Evolutionary conservation across 2,329 filamentous ascomycete species (phyloP).

Genomic region (Alternaria brassicicola): DNA sequence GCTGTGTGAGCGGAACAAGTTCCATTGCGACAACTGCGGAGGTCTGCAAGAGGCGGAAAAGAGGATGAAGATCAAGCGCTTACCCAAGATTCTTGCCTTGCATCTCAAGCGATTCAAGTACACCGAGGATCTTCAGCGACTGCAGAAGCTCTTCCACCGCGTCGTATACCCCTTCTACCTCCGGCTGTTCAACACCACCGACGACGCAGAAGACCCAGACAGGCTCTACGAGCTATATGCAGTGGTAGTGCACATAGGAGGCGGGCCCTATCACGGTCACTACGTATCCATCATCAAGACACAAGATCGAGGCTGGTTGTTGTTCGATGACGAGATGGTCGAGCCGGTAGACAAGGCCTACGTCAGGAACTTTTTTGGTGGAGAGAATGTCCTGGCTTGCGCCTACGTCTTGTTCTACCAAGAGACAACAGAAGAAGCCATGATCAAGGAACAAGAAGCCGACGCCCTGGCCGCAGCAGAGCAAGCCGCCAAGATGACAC

Average conservation of each 20-base stretch:
- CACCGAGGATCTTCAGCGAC: slow-evolving; percentile 88
- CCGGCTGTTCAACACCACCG: slow-evolving; percentile 95
- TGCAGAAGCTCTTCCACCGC: slow-evolving; percentile 95
- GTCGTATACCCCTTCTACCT: slow-evolving; percentile 97
- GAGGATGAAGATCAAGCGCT: slow-evolving; percentile 96
- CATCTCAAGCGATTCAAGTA: slow-evolving; percentile 99
- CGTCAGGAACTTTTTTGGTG: slow-evolving; percentile 95
- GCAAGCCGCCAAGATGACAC: slow-evolving; percentile 51
- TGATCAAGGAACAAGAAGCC: slow-evolving; percentile 79
- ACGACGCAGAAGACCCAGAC: slow-evolving; percentile 92
- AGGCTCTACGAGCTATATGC: slow-evolving; percentile 95
- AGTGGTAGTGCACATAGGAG: slow-evolving; percentile 95
- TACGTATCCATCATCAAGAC: slow-evolving; percentile 99
- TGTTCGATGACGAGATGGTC: slow-evolving; percentile 98
- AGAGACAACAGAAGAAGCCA: slow-evolving; percentile 75
- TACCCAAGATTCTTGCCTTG: slow-evolving; percentile 88
- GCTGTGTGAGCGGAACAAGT: slow-evolving; percentile 96
- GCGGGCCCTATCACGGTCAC: slow-evolving; percentile 95
- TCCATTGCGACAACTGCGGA: slow-evolving; percentile 96
- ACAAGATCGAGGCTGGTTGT: slow-evolving; percentile 89
- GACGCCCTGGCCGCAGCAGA: slow-evolving; percentile 64
- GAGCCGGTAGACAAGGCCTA: slow-evolving; percentile 97
- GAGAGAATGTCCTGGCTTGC: slow-evolving; percentile 81
- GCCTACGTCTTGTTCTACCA: slow-evolving; percentile 98
- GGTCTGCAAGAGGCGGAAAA: slow-evolving; percentile 98